Percentiles rank a stretch among this genome's conserved stretches.
These are phyloP conservation scores for Fusarium pseudograminearum DNA, from an alignment of 2,329 filamentous ascomycete species.

Conservation along the genomic window DNA sequence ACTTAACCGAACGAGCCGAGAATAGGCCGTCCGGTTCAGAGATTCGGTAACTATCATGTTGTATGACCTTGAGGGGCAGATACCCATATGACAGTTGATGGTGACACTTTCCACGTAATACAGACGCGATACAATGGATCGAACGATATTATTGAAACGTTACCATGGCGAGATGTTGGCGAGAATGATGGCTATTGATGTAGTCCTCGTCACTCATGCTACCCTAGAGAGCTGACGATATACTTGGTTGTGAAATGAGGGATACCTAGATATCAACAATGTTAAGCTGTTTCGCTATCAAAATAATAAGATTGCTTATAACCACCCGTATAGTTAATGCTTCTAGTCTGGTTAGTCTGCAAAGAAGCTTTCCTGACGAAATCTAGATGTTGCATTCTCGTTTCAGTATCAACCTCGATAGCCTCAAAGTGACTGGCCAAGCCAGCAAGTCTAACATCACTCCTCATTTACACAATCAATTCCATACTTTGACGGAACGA, in stretches of 20 bases:
- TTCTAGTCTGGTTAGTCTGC: fast-evolving
- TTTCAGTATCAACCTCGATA: not conserved
- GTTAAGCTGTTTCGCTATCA: not conserved
- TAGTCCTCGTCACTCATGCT: not conserved
- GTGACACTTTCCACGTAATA: not conserved
- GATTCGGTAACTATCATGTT: not conserved
- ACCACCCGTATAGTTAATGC: not conserved
- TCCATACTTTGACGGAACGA: too few relatives aligned
- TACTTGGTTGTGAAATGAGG: not conserved
- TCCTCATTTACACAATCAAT: not conserved
- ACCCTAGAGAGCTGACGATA: not conserved
- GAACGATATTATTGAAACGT: not conserved
- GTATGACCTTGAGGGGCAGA: conserved; percentile 13
- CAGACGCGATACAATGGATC: not conserved
- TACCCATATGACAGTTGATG: not conserved
- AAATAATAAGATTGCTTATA: not conserved
- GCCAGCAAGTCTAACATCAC: not conserved
- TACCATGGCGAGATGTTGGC: not conserved
- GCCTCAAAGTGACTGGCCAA: not conserved
- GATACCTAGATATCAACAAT: not conserved
- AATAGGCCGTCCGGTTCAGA: conserved; percentile 11
- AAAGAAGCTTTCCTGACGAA: too few relatives aligned
- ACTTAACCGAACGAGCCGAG: conserved; percentile 26
- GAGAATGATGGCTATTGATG: not conserved
- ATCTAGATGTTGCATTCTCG: not conserved